phyloP scores from a whole-genome alignment of 2,329 filamentous ascomycete species.

The Cladosporium oxysporum region DNA sequence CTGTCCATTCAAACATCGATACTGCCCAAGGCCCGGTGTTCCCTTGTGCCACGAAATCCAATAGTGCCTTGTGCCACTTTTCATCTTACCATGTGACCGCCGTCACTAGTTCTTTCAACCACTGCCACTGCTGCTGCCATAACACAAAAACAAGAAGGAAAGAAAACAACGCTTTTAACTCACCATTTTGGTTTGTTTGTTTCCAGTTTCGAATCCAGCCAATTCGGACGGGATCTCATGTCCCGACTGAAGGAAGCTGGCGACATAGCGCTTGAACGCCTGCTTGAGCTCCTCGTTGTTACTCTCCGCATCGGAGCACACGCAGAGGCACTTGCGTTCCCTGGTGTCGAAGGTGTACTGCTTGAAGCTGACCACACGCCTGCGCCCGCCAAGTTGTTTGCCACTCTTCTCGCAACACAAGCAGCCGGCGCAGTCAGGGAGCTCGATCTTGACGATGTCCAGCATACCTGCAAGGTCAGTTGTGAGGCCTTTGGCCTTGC shows the following conservation, averaged over 20 bases:
- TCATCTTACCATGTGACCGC: not conserved
- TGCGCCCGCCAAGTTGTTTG: not conserved
- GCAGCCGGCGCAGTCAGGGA: not conserved
- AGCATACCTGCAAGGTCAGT: not conserved
- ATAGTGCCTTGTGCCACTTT: not conserved
- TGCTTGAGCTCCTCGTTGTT: not conserved
- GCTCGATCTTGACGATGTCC: not conserved
- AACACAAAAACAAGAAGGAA: not conserved
- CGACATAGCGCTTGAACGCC: not conserved
- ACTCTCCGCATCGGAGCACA: not conserved
- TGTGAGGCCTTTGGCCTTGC: not conserved
- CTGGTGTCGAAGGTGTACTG: not conserved
- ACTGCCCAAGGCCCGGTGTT: not conserved
- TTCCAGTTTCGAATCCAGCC: not conserved
- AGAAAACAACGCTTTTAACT: not conserved
- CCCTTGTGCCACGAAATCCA: not conserved
- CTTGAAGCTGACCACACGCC: not conserved
- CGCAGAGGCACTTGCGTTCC: not conserved
- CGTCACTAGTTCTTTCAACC: not conserved
- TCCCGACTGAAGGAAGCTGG: not conserved
- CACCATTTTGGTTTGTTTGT: not conserved
- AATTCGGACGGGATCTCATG: not conserved
- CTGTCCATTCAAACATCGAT: not conserved
- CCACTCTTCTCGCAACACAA: not conserved
- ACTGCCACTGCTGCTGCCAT: not conserved